A percentile compares a stretch with the other conserved stretches of the same genome.
Evolutionary conservation across 495 filamentous ascomycete species (phyloP).

Genomic region (Venustampulla echinocandica): DNA sequence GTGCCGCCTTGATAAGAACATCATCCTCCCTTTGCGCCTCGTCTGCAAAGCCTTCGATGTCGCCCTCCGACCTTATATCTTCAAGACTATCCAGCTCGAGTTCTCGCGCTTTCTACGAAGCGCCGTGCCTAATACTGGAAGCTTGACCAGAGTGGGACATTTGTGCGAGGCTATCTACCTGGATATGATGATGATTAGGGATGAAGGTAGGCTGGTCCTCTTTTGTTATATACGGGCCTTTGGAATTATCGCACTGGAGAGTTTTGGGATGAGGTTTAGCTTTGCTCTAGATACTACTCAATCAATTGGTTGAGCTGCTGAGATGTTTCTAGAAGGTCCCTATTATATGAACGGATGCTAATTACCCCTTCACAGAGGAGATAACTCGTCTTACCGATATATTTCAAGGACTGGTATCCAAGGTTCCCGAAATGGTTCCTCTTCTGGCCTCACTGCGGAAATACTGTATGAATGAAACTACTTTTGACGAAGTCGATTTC

Average conservation of each 20-base stretch:
- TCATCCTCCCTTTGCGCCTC: constrained; percentile 15
- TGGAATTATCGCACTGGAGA: no score
- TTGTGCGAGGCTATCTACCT: constrained; percentile 19
- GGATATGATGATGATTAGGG: constrained; percentile 24
- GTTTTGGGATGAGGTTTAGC: no score
- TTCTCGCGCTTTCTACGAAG: constrained; percentile 14
- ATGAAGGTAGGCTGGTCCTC: constrained; percentile 19
- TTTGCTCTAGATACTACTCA: no score
- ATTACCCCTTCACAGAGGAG: constrained; percentile 13
- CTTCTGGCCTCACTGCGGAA: constrained; percentile 14
- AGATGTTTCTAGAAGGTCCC: no score
- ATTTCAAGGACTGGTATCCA: constrained; percentile 14
- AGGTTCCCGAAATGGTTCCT: constrained; percentile 18
- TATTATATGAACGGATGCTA: constrained; percentile 23
- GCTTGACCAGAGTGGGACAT: constrained; percentile 3
- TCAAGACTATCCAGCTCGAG: constrained; percentile 22
- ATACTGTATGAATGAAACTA: constrained; percentile 20
- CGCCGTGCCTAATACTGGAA: not conserved
- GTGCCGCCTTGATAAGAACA: constrained; percentile 18
- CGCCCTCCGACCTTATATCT: constrained; percentile 14
- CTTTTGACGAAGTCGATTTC: constrained; percentile 21
- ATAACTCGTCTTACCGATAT: constrained; percentile 16
- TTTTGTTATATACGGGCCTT: no score
- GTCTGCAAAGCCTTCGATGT: constrained; percentile 23
- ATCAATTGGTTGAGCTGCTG: no score